These are phyloP conservation scores for Cyclotella distinguenda DNA, from an alignment of 108 stramenopile species.

Conservation along the genomic window DNA sequence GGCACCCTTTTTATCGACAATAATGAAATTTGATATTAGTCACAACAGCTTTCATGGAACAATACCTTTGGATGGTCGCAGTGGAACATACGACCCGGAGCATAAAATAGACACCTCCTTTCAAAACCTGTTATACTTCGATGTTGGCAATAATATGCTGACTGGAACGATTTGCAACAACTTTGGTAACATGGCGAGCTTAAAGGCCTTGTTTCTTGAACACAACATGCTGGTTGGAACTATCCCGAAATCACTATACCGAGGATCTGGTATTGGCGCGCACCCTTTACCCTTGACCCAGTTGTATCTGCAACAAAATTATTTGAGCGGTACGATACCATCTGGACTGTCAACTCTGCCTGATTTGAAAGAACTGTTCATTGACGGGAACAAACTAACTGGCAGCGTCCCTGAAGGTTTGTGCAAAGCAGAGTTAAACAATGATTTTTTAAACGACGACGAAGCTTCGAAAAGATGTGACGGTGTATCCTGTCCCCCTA, in stretches of 20 bases:
- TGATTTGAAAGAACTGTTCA: constrained; percentile 41
- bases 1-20: constrained; percentile 24
- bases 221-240: constrained; percentile 48
- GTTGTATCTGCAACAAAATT: constrained; percentile 43
- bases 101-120: constrained; percentile 20
- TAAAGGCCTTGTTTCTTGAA: constrained; percentile 39
- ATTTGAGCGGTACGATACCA: constrained; percentile 32
- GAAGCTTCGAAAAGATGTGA: constrained; percentile 26
- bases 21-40: constrained; percentile 46
- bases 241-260: constrained; percentile 42
- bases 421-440: constrained; percentile 45
- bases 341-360: constrained; percentile 31
- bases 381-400: constrained; percentile 64
- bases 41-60: constrained; percentile 51
- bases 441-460: constrained; percentile 28
- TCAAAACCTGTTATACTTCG: constrained; percentile 41
- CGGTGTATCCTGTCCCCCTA: constrained; percentile 43
- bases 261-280: constrained; percentile 30
- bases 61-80: constrained; percentile 40
- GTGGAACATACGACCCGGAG: constrained; percentile 18
- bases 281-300: constrained; percentile 43
- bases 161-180: constrained; percentile 48
- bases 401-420: constrained; percentile 32
- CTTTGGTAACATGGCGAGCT: constrained; percentile 31
- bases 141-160: constrained; percentile 38